Percentiles rank a stretch among this genome's conserved stretches.
These are phyloP conservation scores for Rhodotorula sp. DNA, from an alignment of 1,284 basidiomycete species.

Conservation along the genomic window DNA sequence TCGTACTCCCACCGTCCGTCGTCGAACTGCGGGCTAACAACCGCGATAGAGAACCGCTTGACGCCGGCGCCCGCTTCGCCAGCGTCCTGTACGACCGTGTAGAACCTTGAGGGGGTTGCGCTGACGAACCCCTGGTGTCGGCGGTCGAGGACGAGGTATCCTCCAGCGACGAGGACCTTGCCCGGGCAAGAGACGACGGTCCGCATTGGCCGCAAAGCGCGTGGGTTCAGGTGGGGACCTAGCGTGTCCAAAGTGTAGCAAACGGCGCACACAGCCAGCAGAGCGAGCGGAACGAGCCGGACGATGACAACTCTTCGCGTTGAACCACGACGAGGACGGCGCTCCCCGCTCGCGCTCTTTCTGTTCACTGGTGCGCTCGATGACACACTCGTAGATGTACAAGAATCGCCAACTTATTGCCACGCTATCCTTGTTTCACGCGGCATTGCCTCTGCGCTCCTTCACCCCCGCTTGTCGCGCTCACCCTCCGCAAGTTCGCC, in stretches of 20 bases:
- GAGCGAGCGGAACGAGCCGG: background rate
- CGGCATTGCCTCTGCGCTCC: too few relatives aligned
- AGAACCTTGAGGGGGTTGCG: conserved; percentile 90
- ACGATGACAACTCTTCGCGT: background rate
- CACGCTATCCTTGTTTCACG: too few relatives aligned
- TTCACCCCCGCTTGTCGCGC: too few relatives aligned
- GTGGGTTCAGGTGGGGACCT: too few relatives aligned
- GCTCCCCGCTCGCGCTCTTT: background rate
- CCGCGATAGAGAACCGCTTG: conserved; percentile 57
- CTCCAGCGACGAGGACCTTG: conserved; percentile 90
- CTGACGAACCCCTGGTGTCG: conserved; percentile 78
- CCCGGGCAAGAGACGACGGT: conserved; percentile 77
- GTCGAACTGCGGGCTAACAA: conserved; percentile 87
- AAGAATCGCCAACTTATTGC: background rate
- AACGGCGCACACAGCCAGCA: background rate
- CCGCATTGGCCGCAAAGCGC: background rate
- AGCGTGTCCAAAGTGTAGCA: too few relatives aligned
- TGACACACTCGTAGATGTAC: background rate
- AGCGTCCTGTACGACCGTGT: conserved; percentile 56
- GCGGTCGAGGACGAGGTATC: conserved; percentile 88
- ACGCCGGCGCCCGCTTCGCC: background rate
- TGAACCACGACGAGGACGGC: background rate
- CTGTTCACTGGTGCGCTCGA: background rate
- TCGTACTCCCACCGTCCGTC: conserved; percentile 74
- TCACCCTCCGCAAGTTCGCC: too few relatives aligned